A percentile compares a stretch with the other conserved stretches of the same genome.
These are phyloP conservation scores for Monosporascus sp. DNA, from an alignment of 2,329 filamentous ascomycete genomes.

Conservation along the genomic window DNA sequence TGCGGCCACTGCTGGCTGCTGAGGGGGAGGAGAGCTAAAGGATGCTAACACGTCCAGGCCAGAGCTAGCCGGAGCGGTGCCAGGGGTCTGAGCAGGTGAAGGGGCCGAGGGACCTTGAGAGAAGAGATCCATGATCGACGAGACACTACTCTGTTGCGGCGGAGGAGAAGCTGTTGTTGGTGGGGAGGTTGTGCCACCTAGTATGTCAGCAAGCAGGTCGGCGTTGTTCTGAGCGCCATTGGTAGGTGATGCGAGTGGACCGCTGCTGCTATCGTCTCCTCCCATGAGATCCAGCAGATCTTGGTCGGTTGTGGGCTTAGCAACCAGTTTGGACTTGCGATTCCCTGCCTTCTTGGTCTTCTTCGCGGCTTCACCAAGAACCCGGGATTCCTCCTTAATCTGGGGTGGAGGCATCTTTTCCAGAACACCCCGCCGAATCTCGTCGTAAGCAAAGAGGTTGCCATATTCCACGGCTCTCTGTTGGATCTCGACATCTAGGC, in stretches of 20 bases:
- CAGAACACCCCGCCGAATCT: slow-evolving; percentile 81
- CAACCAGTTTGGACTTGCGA: slow-evolving; percentile 64
- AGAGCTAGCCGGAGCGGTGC: slow-evolving; percentile 41
- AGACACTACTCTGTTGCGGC: slow-evolving; percentile 51
- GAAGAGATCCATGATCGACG: slow-evolving; percentile 91
- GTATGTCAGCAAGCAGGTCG: slow-evolving; percentile 85
- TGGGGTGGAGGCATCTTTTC: slow-evolving; percentile 98
- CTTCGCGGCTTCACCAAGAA: slow-evolving; percentile 74
- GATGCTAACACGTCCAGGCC: slow-evolving; percentile 46
- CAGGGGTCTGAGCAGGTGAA: slow-evolving; percentile 27
- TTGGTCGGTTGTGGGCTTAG: slow-evolving; percentile 76
- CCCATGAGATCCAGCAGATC: slow-evolving; percentile 94
- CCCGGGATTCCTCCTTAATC: slow-evolving; percentile 90
- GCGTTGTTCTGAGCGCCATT: slow-evolving; percentile 63
- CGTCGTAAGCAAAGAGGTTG: slow-evolving; percentile 87
- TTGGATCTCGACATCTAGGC: slow-evolving; percentile 91
- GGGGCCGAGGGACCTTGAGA: slow-evolving; percentile 38
- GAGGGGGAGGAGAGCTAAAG: slow-evolving; percentile 44
- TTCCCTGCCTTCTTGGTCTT: slow-evolving; percentile 63
- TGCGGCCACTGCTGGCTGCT: slow-evolving; percentile 34
- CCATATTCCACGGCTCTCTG: slow-evolving; percentile 93
- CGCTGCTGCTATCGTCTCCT: slow-evolving; percentile 48
- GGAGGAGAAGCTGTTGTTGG: slow-evolving; percentile 40
- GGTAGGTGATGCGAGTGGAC: slow-evolving; percentile 52
- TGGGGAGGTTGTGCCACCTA: slow-evolving; percentile 63